A percentile compares a stretch with the other conserved stretches of the same genome.
Evolutionary conservation across 129 eudicot species (phyloP).

Genomic region (Escallonia herrerae): DNA sequence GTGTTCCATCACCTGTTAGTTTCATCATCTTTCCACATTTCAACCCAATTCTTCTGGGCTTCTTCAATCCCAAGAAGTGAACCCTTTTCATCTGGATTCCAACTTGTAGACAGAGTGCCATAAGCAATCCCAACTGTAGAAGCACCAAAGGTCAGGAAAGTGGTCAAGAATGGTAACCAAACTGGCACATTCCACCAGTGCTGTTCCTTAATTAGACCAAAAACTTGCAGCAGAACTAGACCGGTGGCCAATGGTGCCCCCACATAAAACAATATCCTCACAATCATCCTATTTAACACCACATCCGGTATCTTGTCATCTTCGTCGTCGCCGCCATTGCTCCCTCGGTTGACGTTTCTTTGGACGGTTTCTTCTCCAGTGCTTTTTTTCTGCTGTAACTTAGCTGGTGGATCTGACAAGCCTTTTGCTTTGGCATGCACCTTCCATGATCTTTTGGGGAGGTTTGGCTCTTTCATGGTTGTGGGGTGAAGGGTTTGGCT

Average conservation of each 20-base stretch:
- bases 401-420: conserved; percentile 25
- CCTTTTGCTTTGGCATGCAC: conserved; percentile 69
- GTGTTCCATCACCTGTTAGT: neutral
- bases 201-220: conserved; percentile 38
- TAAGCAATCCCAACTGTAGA: conserved; percentile 81
- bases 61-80: conserved; percentile 72
- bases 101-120: conserved; percentile 80
- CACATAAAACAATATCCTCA: conserved; percentile 48
- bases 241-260: conserved; percentile 71
- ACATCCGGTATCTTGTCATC: conserved; percentile 71
- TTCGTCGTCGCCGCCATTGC: conserved; percentile 24
- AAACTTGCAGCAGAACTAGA: conserved; percentile 34
- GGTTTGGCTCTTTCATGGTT: conserved; percentile 13
- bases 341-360: neutral
- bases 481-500: conserved; percentile 11
- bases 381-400: conserved; percentile 4
- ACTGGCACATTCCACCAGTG: conserved; percentile 59
- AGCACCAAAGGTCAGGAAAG: conserved; percentile 63
- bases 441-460: conserved; percentile 32
- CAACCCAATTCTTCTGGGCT: conserved; percentile 71
- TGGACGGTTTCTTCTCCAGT: neutral
- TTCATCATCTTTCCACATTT: conserved; percentile 69
- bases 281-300: conserved; percentile 60
- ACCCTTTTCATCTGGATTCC: conserved; percentile 66
- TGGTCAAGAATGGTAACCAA: conserved; percentile 70